Base-by-base conservation (phyloP, 2,329 filamentous ascomycete species). In the Nigrospora oryzae region DNA sequence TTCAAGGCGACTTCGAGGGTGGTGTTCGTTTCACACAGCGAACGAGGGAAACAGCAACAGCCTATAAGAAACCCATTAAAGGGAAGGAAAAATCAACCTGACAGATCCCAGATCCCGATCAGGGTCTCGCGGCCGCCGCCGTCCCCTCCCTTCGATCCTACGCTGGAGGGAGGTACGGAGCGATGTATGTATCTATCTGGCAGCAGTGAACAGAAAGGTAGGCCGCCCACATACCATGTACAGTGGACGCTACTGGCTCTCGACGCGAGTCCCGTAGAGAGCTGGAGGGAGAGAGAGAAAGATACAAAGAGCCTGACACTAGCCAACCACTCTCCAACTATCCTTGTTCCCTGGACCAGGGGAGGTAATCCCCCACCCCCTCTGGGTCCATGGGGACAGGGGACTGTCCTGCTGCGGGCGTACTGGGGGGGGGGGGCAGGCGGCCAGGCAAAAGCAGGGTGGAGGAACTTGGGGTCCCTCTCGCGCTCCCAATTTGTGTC, bases 341-440 rank as follows among this genome's bases (percentile, higher is more conserved):
- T 34, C 45, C 42, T 36, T 38, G 46, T 38, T 38, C 46, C 46
- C 38, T 45, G 36, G 23, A 32, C 40, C 32, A 33, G 31, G 32
- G 32, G 32, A 35, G 32, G 32, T 30, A 32, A 33, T 45, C 43
- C 39, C 46, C 46, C 46, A 48, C 46, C 42, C 46, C 42, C 23
- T 28, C 39, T 45, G 43, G 46, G 39, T 45, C 35, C 13, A 36
- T 28, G 23, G 23, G 5, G 10, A 34, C 43, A 45, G 42, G 42
- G 46, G 39, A 31, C 15, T 36, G 14, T 28, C 34, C 36, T 32
- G 33, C 38, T 35, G 28, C 36, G 23, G 37, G 37, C 40, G 42
- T 39, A 30, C 15, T 48, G 39, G 34, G 30, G 32, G 38, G 23
- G 39, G 34, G 30, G 32, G 38, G 23, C 23, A 28, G 23, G 23